Conservation (phyloP, 805 yeast genomes). For the Candida golubevii region DNA sequence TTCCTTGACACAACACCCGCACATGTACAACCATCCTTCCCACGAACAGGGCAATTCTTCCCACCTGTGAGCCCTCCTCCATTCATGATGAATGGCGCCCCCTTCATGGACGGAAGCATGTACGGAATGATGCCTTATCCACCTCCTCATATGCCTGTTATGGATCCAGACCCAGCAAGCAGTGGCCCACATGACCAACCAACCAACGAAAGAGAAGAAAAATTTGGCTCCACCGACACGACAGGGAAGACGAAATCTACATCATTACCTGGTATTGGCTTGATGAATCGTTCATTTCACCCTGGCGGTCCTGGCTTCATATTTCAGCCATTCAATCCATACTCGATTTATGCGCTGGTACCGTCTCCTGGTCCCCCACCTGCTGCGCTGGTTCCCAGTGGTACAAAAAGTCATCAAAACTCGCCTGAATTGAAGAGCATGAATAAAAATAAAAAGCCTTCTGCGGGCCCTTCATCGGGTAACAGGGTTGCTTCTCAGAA, state of each 20-base stretch:
- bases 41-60: constrained; percentile 27
- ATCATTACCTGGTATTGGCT: constrained; percentile 29
- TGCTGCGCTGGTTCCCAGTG: constrained; percentile 12
- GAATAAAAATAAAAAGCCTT: neutral
- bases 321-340: constrained; percentile 50
- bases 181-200: constrained; percentile 1
- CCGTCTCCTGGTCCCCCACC: constrained; percentile 13
- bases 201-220: constrained; percentile 5
- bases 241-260: constrained; percentile 8
- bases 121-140: constrained; percentile 30
- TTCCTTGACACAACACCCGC: constrained; percentile 23
- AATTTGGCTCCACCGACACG: constrained; percentile 2
- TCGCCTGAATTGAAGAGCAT: constrained; percentile 1
- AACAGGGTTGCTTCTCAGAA: neutral
- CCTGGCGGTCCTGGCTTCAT: constrained; percentile 32
- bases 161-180: constrained; percentile 9
- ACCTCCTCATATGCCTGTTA: constrained; percentile 7
- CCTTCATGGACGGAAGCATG: constrained; percentile 30
- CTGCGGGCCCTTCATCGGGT: neutral
- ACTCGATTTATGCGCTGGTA: constrained; percentile 32
- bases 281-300: constrained; percentile 32
- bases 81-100: constrained; percentile 35
- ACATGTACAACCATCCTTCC: constrained; percentile 13
- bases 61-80: constrained; percentile 38
- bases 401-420: neutral